A percentile compares a stretch with the other conserved stretches of the same genome.
phyloP scores from a whole-genome alignment of 129 eudicot species.

The Saussurea involucrata region DNA sequence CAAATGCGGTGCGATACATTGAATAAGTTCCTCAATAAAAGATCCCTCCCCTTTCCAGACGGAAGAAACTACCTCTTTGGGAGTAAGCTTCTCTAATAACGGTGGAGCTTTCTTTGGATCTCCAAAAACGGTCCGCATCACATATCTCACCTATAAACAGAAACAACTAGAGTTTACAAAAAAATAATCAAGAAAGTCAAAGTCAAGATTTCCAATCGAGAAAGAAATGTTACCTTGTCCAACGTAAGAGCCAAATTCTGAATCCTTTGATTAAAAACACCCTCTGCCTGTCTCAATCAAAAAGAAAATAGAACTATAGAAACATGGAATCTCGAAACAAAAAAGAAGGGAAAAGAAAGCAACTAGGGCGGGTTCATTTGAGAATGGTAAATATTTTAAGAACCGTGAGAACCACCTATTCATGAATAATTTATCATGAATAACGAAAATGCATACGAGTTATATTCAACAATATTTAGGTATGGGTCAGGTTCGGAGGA shows the following conservation, averaged over 20 bases:
- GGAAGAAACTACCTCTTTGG: slow-evolving; percentile 64
- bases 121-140: slow-evolving; percentile 78
- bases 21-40: slow-evolving; percentile 72
- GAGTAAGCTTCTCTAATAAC: slow-evolving; percentile 73
- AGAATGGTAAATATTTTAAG: background rate
- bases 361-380: background rate
- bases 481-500: too few species aligned
- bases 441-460: background rate
- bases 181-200: background rate
- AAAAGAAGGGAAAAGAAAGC: background rate
- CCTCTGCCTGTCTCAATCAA: slow-evolving; percentile 70
- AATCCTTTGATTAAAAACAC: slow-evolving; percentile 93
- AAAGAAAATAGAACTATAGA: background rate
- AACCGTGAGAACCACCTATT: background rate
- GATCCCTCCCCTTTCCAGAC: slow-evolving; percentile 97
- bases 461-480: background rate
- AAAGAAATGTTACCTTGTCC: slow-evolving; percentile 61
- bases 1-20: slow-evolving; percentile 73
- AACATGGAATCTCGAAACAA: background rate
- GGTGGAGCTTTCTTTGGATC: slow-evolving; percentile 98
- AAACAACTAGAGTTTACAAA: background rate
- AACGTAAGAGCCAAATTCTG: slow-evolving; percentile 97
- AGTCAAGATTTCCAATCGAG: background rate
- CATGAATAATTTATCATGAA: background rate
- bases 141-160: slow-evolving; percentile 76